Conservation (phyloP, 1,284 basidiomycete genomes). For the Heliocybe sulcata region DNA sequence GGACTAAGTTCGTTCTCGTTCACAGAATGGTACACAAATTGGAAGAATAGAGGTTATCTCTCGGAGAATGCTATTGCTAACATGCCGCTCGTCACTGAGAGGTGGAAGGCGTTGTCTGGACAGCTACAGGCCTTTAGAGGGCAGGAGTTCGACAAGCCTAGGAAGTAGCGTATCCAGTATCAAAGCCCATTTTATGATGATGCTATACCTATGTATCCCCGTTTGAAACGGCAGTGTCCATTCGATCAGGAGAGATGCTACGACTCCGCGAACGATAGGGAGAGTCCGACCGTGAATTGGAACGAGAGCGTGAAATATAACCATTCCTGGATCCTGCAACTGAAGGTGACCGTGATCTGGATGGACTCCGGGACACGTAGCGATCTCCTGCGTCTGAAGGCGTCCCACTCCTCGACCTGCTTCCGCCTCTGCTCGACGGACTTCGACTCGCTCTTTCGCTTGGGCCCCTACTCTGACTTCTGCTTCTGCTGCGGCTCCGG, state of each 20-base stretch:
- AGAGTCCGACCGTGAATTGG: constrained; percentile 29
- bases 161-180: constrained; percentile 21
- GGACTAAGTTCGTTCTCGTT: constrained; percentile 4
- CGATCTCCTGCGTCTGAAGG: constrained; percentile 42
- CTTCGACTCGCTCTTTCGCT: constrained; percentile 43
- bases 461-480: constrained; percentile 20
- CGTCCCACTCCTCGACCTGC: constrained; percentile 20
- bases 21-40: constrained; percentile 71
- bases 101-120: constrained; percentile 59
- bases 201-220: not conserved
- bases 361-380: constrained; percentile 58
- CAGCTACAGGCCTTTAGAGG: constrained; percentile 55
- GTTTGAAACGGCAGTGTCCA: constrained; percentile 24
- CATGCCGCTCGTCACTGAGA: constrained; percentile 58
- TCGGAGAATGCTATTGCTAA: constrained; percentile 47
- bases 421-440: constrained; percentile 38
- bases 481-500: constrained; percentile 16
- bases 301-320: constrained; percentile 14
- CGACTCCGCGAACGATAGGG: constrained; percentile 46
- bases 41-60: constrained; percentile 68
- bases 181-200: too few relatives aligned
- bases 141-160: constrained; percentile 41
- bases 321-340: not conserved
- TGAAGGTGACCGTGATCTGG: constrained; percentile 27
- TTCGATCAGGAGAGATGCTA: constrained; percentile 54